These are phyloP conservation scores for Metschnikowia lochheadii DNA, from an alignment of 805 yeast species.

Conservation along the genomic window DNA sequence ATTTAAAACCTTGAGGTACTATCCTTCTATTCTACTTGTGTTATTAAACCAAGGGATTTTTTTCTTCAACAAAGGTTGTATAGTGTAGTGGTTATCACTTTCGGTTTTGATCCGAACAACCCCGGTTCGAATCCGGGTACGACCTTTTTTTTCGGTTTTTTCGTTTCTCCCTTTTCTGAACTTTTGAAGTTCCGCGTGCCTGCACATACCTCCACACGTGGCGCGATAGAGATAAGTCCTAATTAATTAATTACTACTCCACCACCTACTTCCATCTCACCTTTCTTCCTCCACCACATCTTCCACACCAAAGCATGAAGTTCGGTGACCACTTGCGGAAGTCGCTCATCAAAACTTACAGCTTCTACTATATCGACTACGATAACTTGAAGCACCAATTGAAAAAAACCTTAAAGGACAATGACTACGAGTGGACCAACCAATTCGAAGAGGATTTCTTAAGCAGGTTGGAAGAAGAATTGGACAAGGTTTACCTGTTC, in stretches of 20 bases:
- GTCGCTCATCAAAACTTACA: constrained; percentile 84
- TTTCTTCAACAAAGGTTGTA: constrained; percentile 32
- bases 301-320: constrained; percentile 53
- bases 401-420: constrained; percentile 60
- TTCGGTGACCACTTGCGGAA: constrained; percentile 91
- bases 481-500: constrained; percentile 90
- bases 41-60: background rate
- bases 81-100: constrained; percentile 81
- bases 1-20: too few species aligned
- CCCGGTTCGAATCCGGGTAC: constrained; percentile 86
- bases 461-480: constrained; percentile 67
- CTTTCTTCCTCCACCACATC: background rate
- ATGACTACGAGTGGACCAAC: constrained; percentile 65
- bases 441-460: constrained; percentile 80
- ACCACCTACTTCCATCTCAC: background rate
- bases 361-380: constrained; percentile 85
- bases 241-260: constrained; percentile 1
- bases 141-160: constrained; percentile 51
- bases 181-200: background rate
- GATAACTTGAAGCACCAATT: constrained; percentile 85
- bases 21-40: too few species aligned
- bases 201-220: constrained; percentile 4
- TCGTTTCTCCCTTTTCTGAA: too few species aligned
- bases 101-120: constrained; percentile 79
- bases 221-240: background rate